Conservation (phyloP, 768 basidiomycete species). For the Lactifluus subvellereus region DNA sequence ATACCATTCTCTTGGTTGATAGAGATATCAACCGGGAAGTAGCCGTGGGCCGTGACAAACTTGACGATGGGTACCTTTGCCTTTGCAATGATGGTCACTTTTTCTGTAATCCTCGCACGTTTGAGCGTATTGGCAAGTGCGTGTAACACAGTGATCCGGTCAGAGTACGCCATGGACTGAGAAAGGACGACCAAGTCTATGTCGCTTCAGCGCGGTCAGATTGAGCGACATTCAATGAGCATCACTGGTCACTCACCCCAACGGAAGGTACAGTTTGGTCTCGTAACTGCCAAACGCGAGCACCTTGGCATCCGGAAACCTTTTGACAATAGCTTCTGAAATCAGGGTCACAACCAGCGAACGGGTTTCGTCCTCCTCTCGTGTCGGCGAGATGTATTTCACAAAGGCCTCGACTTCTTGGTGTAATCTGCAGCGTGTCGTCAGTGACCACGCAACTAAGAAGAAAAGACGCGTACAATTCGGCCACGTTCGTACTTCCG, state of each 20-base stretch:
- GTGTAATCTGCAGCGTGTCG: slow-evolving; percentile 56
- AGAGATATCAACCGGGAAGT: slow-evolving; percentile 88
- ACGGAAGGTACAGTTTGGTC: slow-evolving; percentile 89
- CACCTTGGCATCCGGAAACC: slow-evolving; percentile 76
- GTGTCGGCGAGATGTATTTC: slow-evolving; percentile 81
- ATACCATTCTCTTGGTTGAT: slow-evolving; percentile 88
- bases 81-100: slow-evolving; percentile 84
- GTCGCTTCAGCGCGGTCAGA: slow-evolving; percentile 49
- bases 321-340: slow-evolving; percentile 50
- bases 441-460: slow-evolving; percentile 6
- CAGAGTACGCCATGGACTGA: slow-evolving; percentile 60
- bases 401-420: slow-evolving; percentile 82
- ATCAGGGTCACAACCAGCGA: slow-evolving; percentile 67
- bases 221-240: slow-evolving; percentile 2
- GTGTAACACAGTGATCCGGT: slow-evolving; percentile 65
- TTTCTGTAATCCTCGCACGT: slow-evolving; percentile 64
- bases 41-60: slow-evolving; percentile 76
- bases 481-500: slow-evolving; percentile 67
- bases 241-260: slow-evolving; percentile 55
- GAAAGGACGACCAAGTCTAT: slow-evolving; percentile 93
- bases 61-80: slow-evolving; percentile 98
- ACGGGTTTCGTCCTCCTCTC: slow-evolving; percentile 80
- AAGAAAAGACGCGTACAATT: slow-evolving; percentile 54
- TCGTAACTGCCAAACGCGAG: slow-evolving; percentile 89
- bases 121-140: slow-evolving; percentile 75